phyloP scores from a whole-genome alignment of 495 filamentous ascomycete species.

The Tetracladium marchalianum region DNA sequence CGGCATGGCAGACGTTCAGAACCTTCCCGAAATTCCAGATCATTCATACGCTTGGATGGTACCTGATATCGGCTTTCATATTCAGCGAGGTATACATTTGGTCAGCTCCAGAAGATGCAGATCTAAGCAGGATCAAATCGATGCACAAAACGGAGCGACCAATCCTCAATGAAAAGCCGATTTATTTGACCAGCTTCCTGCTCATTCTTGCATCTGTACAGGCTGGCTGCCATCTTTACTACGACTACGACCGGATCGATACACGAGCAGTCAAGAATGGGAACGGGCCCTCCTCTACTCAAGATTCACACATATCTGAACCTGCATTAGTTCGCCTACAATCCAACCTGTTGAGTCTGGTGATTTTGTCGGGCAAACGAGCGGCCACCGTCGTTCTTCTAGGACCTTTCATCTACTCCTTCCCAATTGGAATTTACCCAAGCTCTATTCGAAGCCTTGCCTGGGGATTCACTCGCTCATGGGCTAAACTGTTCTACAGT shows the following conservation, averaged over 20 bases:
- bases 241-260: conserved; percentile 58
- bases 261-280: conserved; percentile 16
- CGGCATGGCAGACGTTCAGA: conserved; percentile 52
- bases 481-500: conserved; percentile 63
- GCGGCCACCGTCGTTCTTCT: conserved; percentile 34
- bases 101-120: conserved; percentile 52
- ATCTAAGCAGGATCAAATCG: conserved; percentile 62
- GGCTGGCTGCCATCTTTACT: conserved; percentile 55
- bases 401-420: conserved; percentile 48
- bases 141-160: conserved; percentile 52
- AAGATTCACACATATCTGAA: conserved; percentile 16
- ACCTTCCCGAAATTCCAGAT: conserved; percentile 46
- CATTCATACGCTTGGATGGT: conserved; percentile 58
- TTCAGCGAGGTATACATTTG: conserved; percentile 79
- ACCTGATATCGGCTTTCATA: conserved; percentile 66
- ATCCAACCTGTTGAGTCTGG: conserved; percentile 23
- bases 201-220: conserved; percentile 59
- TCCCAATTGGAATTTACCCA: conserved; percentile 21
- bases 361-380: conserved; percentile 25
- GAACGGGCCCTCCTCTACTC: neutral
- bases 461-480: conserved; percentile 57
- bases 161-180: conserved; percentile 75
- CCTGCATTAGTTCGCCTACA: conserved; percentile 21
- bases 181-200: conserved; percentile 69
- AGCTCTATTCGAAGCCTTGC: conserved; percentile 45